Percentiles rank a stretch among this genome's conserved stretches.
Conservation (phyloP, 2,329 filamentous ascomycete species). For the Magnaporthiopsis incrustans region DNA sequence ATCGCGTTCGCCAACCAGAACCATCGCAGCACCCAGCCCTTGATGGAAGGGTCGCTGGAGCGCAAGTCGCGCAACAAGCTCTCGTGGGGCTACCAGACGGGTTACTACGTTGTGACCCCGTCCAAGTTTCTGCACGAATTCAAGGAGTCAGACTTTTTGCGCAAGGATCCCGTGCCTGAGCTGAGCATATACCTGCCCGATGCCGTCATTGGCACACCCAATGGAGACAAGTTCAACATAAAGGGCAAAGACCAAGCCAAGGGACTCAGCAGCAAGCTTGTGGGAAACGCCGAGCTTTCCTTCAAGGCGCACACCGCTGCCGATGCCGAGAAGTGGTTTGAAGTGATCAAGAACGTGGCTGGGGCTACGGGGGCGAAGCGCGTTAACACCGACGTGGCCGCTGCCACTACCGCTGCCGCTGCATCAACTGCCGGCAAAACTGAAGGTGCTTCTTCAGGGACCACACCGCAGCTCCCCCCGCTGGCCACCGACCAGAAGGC, state of each 20-base stretch:
- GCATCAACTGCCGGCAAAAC: constrained; percentile 14
- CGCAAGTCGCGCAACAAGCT: constrained; percentile 85
- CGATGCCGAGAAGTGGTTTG: constrained; percentile 81
- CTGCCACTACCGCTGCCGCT: constrained; percentile 14
- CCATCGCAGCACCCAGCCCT: constrained; percentile 68
- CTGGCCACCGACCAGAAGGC: constrained; percentile 24
- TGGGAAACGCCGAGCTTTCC: constrained; percentile 67
- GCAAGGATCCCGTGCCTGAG: constrained; percentile 71
- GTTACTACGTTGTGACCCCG: constrained; percentile 86
- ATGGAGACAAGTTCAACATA: constrained; percentile 81
- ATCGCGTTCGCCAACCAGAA: constrained; percentile 85
- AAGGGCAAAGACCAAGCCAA: constrained; percentile 90
- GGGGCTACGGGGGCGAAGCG: constrained; percentile 38
- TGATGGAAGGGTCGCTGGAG: constrained; percentile 84
- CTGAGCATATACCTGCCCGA: constrained; percentile 89
- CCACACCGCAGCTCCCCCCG: constrained; percentile 15
- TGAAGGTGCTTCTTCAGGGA: constrained; percentile 10
- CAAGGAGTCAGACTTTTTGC: constrained; percentile 74
- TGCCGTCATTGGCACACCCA: constrained; percentile 63
- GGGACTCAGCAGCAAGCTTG: constrained; percentile 71
- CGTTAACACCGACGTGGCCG: constrained; percentile 16
- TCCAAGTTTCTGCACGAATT: constrained; percentile 91
- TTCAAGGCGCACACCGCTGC: constrained; percentile 81
- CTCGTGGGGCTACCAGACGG: constrained; percentile 64
- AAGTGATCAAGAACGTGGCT: constrained; percentile 56